These are phyloP conservation scores for Carex kokanica DNA, from an alignment of 176 grass and related monocot species.

Conservation along the genomic window DNA sequence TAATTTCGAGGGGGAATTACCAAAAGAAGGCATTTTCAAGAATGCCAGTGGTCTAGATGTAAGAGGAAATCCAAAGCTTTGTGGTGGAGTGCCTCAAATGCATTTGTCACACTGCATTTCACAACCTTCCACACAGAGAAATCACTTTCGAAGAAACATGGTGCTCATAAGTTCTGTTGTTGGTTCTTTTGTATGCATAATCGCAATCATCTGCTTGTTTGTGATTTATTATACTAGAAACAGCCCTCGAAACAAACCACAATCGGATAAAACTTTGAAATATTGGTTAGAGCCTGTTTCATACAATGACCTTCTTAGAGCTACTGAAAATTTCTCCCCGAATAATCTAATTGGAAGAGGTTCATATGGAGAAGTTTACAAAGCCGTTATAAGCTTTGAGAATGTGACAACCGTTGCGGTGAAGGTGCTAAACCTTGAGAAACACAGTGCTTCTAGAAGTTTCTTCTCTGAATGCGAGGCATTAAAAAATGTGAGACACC, in stretches of 20 bases:
- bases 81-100: conserved; percentile 28
- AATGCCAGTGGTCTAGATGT: conserved; percentile 9
- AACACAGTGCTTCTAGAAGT: conserved; percentile 33
- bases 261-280: background rate
- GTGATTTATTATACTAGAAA: background rate
- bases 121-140: background rate
- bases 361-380: conserved; percentile 44
- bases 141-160: background rate
- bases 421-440: background rate
- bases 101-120: background rate
- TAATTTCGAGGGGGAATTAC: background rate
- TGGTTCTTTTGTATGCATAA: background rate
- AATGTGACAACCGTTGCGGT: conserved; percentile 29
- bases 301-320: conserved; percentile 37
- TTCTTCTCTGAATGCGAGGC: conserved; percentile 46
- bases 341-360: conserved; percentile 30
- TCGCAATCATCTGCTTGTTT: background rate
- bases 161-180: background rate
- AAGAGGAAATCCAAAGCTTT: conserved; percentile 27
- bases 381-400: conserved; percentile 18
- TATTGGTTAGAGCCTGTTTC: conserved; percentile 21
- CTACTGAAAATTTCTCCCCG: conserved; percentile 37
- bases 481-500: conserved; percentile 36
- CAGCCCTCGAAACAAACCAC: background rate
- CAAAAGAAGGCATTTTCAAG: conserved; percentile 18